phyloP scores from a whole-genome alignment of 768 basidiomycete species.

The Russula sp. region DNA sequence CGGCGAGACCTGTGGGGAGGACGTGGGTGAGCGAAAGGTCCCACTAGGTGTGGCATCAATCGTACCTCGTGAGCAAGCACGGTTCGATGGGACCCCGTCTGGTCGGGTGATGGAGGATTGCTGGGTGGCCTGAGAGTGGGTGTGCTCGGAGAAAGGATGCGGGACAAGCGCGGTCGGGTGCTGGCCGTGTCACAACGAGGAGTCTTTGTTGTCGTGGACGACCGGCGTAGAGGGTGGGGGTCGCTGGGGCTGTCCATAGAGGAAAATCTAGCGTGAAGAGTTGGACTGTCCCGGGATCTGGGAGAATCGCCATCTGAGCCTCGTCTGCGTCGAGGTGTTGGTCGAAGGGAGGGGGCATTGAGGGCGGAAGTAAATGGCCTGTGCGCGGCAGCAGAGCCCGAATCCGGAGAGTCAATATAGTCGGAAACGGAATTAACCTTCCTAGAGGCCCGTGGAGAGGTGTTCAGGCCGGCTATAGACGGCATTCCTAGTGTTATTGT shows the following conservation, averaged over 20 bases:
- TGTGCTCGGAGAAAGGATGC: constrained; percentile 9
- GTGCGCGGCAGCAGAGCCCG: not conserved
- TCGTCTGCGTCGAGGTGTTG: constrained; percentile 21
- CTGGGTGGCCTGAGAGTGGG: not conserved
- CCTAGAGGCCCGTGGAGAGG: not conserved
- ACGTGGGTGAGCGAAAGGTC: not conserved
- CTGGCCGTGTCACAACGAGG: constrained; percentile 11
- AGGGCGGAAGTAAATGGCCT: constrained; percentile 21
- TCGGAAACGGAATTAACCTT: not conserved
- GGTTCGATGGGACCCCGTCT: constrained; percentile 24
- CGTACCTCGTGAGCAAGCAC: constrained; percentile 57
- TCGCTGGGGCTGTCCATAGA: constrained; percentile 22
- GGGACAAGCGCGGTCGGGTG: constrained; percentile 17
- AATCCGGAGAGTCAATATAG: constrained; percentile 1
- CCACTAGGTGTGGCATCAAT: constrained; percentile 9
- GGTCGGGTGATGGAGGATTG: not conserved
- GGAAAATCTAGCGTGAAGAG: constrained; percentile 23
- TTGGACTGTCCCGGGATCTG: constrained; percentile 11
- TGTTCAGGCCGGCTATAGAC: constrained; percentile 11
- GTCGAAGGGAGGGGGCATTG: not conserved
- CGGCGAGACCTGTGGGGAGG: constrained; percentile 41
- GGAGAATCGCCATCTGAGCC: constrained; percentile 26
- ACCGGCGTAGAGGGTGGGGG: constrained; percentile 16
- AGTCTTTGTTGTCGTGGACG: constrained; percentile 12
- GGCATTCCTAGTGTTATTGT: constrained; percentile 8